Base-by-base conservation (phyloP, 2,329 filamentous ascomycete genomes). In the Dryadomyces sulphureus region DNA sequence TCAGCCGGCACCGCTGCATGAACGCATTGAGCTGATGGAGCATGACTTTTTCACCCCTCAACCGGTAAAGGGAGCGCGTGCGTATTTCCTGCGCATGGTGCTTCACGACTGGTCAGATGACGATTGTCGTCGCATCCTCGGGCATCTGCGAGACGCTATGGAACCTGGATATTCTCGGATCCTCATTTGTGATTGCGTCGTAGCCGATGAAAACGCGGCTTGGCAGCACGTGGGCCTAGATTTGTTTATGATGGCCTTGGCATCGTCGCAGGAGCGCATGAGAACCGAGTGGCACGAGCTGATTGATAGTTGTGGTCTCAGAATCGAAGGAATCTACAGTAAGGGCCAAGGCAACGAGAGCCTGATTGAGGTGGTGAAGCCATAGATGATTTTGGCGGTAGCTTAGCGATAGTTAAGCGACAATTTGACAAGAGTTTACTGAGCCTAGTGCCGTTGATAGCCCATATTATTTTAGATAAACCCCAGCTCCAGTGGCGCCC, bases 61-160 rank as follows among this genome's bases (percentile, higher is more conserved):
- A 20, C 53, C 53, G 2, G 41, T 48, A 36, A 38, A 32, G 32
- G 40, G 43, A 7, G 52, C 52, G 8, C 43, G 45, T 1, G 48
- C 50, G 1, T 53, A 52, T 45, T 52, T 51, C 24, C 24, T 55
- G 17, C 48, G 49, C n/a, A 49, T 51, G 41, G 52, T 55, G 20
- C 43, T 55, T 27, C 54, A 55, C 36, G 49, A 54, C 45, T 55
- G 54, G 52, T 49, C 52, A 2, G 54, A 55, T 43, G 32, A 45
- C 9, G 48, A 52, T 25, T 51, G 49, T 30, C 38, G 21, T 14
- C 38, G 39, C n/a, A 54, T 55, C 17, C 38, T 55, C 16, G 41
- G 45, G 9, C 45, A 43, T 11, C 41, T 55, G 14, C 36, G 38
- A 9, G 45, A 49, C 7, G 49, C 48, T 43, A 54, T 55, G 53